Conservation (phyloP, 176 grass and related monocot genomes). For the Urochloa ruziziensis region DNA sequence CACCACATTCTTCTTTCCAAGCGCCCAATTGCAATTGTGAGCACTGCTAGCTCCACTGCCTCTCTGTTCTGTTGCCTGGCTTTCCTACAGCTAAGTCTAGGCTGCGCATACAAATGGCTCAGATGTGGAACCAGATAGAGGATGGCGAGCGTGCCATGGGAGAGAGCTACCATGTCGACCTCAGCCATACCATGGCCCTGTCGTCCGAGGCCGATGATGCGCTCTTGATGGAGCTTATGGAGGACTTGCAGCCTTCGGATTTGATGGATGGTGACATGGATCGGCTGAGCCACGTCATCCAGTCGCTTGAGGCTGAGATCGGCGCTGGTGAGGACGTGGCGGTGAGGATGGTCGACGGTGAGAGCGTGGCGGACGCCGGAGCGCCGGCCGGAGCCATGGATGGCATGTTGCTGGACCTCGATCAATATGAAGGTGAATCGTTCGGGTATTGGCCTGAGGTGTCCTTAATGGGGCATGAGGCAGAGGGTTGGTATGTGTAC, state of each 20-base stretch:
- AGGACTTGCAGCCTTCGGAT: conserved; percentile 26
- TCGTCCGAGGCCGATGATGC: conserved; percentile 26
- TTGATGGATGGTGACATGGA: conserved; percentile 1
- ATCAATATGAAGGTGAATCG: neutral
- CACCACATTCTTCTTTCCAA: neutral
- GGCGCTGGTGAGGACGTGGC: too few relatives aligned
- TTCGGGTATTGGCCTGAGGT: conserved; percentile 30
- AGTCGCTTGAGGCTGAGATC: conserved; percentile 64
- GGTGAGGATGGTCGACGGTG: neutral
- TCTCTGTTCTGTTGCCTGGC: neutral
- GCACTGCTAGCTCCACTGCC: neutral
- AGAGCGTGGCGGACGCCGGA: too few relatives aligned
- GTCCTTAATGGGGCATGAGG: conserved; percentile 11
- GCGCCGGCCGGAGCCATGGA: too few relatives aligned
- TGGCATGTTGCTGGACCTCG: conserved; percentile 33
- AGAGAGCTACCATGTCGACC: neutral
- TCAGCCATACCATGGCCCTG: neutral
- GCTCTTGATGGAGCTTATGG: conserved; percentile 53
- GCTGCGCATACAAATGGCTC: neutral
- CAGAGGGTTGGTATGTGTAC: conserved; percentile 29
- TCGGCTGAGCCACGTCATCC: conserved; percentile 38
- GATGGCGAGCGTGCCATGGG: neutral
- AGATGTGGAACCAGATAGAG: neutral
- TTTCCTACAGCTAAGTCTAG: neutral
- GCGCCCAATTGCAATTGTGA: neutral